Base-by-base conservation (phyloP, 768 basidiomycete genomes). In the Psilocybe sp. region DNA sequence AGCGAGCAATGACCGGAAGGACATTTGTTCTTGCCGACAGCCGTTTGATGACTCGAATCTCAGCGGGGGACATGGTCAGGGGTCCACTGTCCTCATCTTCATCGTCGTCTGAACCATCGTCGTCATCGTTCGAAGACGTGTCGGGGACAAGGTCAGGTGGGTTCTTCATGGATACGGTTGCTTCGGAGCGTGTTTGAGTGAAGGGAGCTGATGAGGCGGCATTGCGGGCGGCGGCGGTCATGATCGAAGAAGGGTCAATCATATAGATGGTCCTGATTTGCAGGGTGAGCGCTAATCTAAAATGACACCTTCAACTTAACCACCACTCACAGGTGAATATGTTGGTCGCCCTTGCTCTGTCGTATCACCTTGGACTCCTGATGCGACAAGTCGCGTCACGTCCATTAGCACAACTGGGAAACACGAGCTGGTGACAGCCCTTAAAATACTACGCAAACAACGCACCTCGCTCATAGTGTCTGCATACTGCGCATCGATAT, bases 301-400 rank as follows among this genome's bases (percentile, higher is more conserved):
- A n/a, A n/a, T n/a, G 18, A 42, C 15, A 37, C 35, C 40, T 19
- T 39, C 15, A 40, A 5, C 42, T 44, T 18, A 49, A 54, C 7
- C 16, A 4, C 11, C 18, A 68, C 89, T 68, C 65, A 92, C 89
- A 92, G 69, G 69, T 94, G 91, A 58, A 94, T 85, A 58, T 93
- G 92, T 58, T 90, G 88, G 69, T 94, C 91, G 43, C 89, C 90
- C 70, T 87, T 91, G 69, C 81, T 89, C 64, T 90, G 81, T 56
- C 91, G 81, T 45, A 92, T 73, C 37, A 94, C 90, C 75, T 93
- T 94, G 48, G 87, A 88, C 74, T 93, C 90, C 90, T 92, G 47
- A n/a, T 43, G 42, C 44, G 45, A 7, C 46, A 28, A 31, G 28
- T 19, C 35, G 44, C 37, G 20, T 15, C 50, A 28, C 16, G 42